phyloP scores from a whole-genome alignment of 495 filamentous ascomycete genomes.

The Cetradonia linearis region DNA sequence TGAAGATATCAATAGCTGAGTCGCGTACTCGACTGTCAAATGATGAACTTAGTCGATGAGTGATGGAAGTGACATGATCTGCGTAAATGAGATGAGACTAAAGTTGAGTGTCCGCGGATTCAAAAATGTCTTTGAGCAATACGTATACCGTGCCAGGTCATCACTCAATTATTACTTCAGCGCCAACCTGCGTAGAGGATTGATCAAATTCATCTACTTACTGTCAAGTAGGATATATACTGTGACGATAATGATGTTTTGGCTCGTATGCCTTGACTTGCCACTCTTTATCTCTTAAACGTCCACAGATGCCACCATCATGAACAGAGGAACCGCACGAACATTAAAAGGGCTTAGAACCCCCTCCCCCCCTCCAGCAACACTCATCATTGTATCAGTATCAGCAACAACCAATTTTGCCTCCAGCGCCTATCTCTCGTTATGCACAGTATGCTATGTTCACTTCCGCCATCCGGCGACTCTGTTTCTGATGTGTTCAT shows the following conservation, averaged over 20 bases:
- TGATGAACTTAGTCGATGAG: too few relatives aligned
- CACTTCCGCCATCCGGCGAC: not conserved
- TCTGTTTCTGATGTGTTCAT: not conserved
- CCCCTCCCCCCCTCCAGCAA: too few relatives aligned
- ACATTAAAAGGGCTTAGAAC: not conserved
- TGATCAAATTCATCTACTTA: not conserved
- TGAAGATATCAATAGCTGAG: too few relatives aligned
- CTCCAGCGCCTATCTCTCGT: not conserved
- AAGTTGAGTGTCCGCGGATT: too few relatives aligned
- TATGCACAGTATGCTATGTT: slow-evolving; percentile 5
- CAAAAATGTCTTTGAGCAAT: too few relatives aligned
- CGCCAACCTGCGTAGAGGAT: too few relatives aligned
- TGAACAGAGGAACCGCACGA: not conserved
- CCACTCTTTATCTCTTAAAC: not conserved
- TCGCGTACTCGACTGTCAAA: too few relatives aligned
- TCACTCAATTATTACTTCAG: too few relatives aligned
- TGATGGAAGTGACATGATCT: too few relatives aligned
- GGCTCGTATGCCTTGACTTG: not conserved
- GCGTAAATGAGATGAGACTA: too few relatives aligned
- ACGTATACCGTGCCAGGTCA: too few relatives aligned
- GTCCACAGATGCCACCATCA: not conserved
- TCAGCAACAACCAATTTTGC: not conserved
- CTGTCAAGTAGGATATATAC: not conserved
- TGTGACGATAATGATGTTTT: not conserved
- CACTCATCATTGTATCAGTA: slow-evolving; percentile 5